Evolutionary conservation across 768 basidiomycete species (phyloP).

Genomic region (Mycena metata): DNA sequence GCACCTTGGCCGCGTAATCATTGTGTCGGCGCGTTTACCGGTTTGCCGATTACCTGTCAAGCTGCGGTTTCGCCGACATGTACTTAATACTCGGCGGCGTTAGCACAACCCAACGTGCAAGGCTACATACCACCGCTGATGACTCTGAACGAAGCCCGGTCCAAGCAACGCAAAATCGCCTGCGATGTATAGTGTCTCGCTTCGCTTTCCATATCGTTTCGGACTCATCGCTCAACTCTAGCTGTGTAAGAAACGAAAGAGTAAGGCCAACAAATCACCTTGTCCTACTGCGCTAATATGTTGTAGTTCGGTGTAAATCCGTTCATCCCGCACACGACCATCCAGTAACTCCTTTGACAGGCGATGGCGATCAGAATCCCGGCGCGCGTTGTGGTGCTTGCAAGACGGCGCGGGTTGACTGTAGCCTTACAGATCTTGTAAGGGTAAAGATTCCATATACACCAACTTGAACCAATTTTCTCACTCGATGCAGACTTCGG

Average conservation of each 20-base stretch:
- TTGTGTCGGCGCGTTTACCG: too few relatives aligned
- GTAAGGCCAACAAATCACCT: constrained; percentile 48
- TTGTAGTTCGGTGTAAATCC: constrained; percentile 57
- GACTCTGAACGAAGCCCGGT: too few relatives aligned
- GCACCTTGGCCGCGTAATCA: too few relatives aligned
- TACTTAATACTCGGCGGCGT: too few relatives aligned
- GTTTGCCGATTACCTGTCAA: too few relatives aligned
- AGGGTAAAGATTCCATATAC: constrained; percentile 57
- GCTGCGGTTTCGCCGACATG: too few relatives aligned
- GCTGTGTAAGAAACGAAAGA: constrained; percentile 80
- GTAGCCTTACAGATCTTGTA: constrained; percentile 76
- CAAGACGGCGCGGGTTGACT: constrained; percentile 66
- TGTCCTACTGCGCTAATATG: not conserved
- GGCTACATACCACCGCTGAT: too few relatives aligned
- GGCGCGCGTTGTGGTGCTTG: constrained; percentile 76
- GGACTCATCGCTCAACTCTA: constrained; percentile 68
- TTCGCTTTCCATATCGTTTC: too few relatives aligned
- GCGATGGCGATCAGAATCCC: constrained; percentile 76
- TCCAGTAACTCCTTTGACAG: constrained; percentile 47
- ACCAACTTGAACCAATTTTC: not conserved
- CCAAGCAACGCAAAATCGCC: too few relatives aligned
- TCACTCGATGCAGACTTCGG: constrained; percentile 55
- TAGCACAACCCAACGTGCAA: too few relatives aligned
- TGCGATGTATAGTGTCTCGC: too few relatives aligned
- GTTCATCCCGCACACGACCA: not conserved